phyloP scores from a whole-genome alignment of 2,329 filamentous ascomycete species.

The Ceratocystis harringtonii region DNA sequence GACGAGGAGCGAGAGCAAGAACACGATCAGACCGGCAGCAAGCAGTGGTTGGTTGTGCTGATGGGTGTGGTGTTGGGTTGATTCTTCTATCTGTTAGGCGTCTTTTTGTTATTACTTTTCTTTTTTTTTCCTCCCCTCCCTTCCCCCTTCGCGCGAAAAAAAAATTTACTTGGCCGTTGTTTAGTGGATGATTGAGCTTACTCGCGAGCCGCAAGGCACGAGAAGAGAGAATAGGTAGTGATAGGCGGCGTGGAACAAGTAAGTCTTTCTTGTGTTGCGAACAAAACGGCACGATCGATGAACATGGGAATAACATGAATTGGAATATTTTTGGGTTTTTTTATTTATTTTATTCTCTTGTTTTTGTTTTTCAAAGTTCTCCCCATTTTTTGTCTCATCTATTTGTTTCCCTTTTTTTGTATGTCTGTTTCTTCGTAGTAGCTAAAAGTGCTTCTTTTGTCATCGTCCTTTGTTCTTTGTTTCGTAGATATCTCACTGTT shows the following conservation, averaged over 20 bases:
- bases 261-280: not conserved
- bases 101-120: conserved; percentile 8
- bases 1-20: not conserved
- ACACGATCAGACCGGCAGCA: not conserved
- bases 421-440: not conserved
- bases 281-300: not conserved
- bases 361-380: not conserved
- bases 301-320: not conserved
- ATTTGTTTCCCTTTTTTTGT: conserved; percentile 1
- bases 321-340: not conserved
- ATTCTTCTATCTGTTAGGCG: conserved; percentile 9
- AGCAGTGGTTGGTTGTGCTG: not conserved
- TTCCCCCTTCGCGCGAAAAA: not conserved
- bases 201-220: not conserved
- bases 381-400: not conserved
- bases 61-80: conserved; percentile 1
- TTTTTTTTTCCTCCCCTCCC: not conserved
- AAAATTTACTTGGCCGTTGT: not conserved
- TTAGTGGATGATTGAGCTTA: no score
- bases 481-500: not conserved
- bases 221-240: not conserved
- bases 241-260: not conserved
- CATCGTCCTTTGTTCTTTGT: conserved; percentile 4
- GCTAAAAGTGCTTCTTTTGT: not conserved
- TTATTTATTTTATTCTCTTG: not conserved